A percentile compares a stretch with the other conserved stretches of the same genome.
Evolutionary conservation across 768 basidiomycete species (phyloP).

Genomic region (Lyophyllum shimeji): DNA sequence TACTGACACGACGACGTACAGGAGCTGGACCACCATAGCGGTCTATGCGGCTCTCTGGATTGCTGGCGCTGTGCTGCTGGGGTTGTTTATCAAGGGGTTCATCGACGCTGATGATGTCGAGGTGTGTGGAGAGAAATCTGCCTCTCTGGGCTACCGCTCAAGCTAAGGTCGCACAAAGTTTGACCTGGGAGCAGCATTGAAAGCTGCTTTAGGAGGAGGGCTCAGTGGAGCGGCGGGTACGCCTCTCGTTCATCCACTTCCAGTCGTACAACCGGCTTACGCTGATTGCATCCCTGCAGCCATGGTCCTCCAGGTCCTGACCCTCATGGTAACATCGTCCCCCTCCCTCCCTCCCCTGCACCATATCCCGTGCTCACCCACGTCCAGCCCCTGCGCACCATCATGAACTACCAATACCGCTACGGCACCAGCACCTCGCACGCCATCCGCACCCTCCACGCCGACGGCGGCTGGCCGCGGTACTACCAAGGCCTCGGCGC

Average conservation of each 20-base stretch:
- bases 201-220: conserved; percentile 85
- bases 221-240: conserved; percentile 83
- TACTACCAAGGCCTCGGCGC: conserved; percentile 88
- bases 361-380: conserved; percentile 2
- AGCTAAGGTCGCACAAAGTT: conserved; percentile 50
- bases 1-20: not conserved
- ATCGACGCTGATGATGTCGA: conserved; percentile 68
- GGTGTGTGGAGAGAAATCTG: conserved; percentile 37
- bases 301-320: conserved; percentile 92
- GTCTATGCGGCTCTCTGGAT: conserved; percentile 35
- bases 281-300: no score
- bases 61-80: conserved; percentile 37
- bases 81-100: conserved; percentile 66
- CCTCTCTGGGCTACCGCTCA: not conserved
- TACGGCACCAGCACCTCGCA: conserved; percentile 76
- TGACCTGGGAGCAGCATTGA: conserved; percentile 74
- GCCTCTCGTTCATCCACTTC: conserved; percentile 10
- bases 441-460: conserved; percentile 66
- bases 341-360: not conserved
- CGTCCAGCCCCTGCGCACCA: conserved; percentile 79
- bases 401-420: conserved; percentile 97
- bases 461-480: conserved; percentile 76
- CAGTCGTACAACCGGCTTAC: no score
- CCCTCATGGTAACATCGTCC: conserved; percentile 62
- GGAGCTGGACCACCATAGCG: conserved; percentile 23